These are phyloP conservation scores for Xylaria curta DNA, from an alignment of 495 filamentous ascomycete genomes.

Conservation along the genomic window DNA sequence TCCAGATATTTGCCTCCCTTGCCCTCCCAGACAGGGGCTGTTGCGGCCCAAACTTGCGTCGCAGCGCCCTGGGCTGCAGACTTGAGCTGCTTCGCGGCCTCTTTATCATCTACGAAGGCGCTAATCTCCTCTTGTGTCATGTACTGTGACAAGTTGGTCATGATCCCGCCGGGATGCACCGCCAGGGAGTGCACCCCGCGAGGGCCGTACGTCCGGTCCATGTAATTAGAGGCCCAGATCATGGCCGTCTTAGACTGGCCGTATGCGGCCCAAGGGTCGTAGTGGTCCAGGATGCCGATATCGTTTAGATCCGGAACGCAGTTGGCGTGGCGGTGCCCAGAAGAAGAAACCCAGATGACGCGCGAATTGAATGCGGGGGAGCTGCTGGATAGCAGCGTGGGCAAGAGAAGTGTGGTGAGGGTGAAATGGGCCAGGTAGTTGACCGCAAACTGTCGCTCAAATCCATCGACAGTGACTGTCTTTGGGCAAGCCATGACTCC, in stretches of 20 bases:
- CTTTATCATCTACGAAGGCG: slow-evolving; percentile 25
- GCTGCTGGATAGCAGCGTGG: slow-evolving; percentile 43
- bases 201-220: slow-evolving; percentile 47
- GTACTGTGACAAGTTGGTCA: slow-evolving; percentile 22
- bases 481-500: slow-evolving; percentile 50
- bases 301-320: slow-evolving; percentile 10
- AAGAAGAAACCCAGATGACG: slow-evolving; percentile 49
- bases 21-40: slow-evolving; percentile 42
- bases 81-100: slow-evolving; percentile 39
- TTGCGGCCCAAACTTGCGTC: slow-evolving; percentile 53
- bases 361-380: slow-evolving; percentile 49
- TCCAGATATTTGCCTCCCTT: slow-evolving; percentile 51
- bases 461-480: slow-evolving; percentile 48
- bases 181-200: slow-evolving; percentile 47
- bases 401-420: slow-evolving; percentile 53
- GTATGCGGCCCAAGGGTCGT: slow-evolving; percentile 48
- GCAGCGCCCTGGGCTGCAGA: slow-evolving; percentile 53
- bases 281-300: slow-evolving; percentile 39
- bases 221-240: slow-evolving; percentile 51
- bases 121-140: slow-evolving; percentile 39
- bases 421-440: slow-evolving; percentile 58
- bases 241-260: slow-evolving; percentile 49
- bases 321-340: slow-evolving; percentile 41
- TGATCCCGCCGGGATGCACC: slow-evolving; percentile 50
- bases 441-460: slow-evolving; percentile 54